Evolutionary conservation across 2,329 filamentous ascomycete genomes (phyloP).

Genomic region (Pyrenochaeta sp.): DNA sequence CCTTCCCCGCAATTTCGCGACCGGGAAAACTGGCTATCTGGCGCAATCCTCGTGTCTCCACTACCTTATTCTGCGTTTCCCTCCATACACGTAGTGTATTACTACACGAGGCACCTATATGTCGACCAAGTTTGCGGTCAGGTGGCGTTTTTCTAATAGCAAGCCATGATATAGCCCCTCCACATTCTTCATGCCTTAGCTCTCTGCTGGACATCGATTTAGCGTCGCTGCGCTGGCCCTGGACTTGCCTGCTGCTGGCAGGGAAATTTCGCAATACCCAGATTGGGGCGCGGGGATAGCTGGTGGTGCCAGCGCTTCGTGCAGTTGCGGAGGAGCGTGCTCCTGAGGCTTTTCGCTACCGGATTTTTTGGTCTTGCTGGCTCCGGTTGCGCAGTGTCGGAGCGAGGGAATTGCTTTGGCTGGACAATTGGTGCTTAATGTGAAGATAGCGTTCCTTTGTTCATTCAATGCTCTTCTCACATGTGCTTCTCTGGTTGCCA

Average conservation of each 20-base stretch:
- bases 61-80: too few species aligned
- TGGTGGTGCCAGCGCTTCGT: neutral
- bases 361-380: neutral
- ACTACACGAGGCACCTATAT: too few species aligned
- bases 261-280: too few species aligned
- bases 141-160: neutral
- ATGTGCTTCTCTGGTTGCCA: too few species aligned
- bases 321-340: too few species aligned
- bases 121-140: conserved; percentile 4
- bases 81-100: neutral
- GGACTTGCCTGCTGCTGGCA: too few species aligned
- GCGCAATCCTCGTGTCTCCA: neutral
- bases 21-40: neutral
- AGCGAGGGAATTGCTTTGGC: neutral
- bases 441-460: too few species aligned
- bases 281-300: neutral
- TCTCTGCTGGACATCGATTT: too few species aligned
- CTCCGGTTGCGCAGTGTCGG: neutral
- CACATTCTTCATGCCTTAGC: neutral
- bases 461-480: too few species aligned
- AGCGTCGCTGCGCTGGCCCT: too few species aligned
- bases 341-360: neutral
- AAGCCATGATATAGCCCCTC: neutral
- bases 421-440: too few species aligned
- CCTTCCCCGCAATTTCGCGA: conserved; percentile 2